Evolutionary conservation across 139 green algal species (phyloP).

Genomic region (Desmodesmus armatus): DNA sequence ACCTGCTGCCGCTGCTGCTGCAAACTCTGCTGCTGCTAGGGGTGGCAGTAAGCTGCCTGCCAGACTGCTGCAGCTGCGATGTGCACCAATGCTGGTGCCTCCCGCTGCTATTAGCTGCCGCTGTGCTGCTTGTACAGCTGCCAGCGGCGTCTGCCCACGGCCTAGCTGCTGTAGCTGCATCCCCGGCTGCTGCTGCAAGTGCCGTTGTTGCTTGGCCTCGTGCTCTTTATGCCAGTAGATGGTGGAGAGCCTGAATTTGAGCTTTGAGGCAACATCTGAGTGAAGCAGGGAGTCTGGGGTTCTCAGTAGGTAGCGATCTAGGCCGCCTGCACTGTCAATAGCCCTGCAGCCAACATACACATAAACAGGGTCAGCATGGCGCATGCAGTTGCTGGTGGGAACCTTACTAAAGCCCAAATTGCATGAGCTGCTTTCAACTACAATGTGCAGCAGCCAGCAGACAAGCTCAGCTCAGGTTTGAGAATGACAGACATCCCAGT

Average conservation of each 20-base stretch:
- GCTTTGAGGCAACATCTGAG: conserved; percentile 61
- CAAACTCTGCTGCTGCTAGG: background rate
- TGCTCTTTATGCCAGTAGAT: conserved; percentile 19
- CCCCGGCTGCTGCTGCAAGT: conserved; percentile 22
- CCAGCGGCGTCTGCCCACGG: background rate
- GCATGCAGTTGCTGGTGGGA: background rate
- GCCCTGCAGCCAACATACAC: conserved; percentile 50
- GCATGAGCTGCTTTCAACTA: background rate
- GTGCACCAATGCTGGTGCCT: background rate
- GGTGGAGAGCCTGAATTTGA: conserved; percentile 41
- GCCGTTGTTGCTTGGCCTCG: conserved; percentile 3
- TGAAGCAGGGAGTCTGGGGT: conserved; percentile 76
- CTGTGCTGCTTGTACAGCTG: no score
- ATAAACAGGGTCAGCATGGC: conserved; percentile 3
- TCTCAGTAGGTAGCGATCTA: conserved; percentile 88
- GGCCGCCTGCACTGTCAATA: conserved; percentile 88
- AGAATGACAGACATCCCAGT: no score
- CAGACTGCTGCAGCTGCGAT: background rate
- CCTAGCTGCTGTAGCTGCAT: conserved; percentile 30
- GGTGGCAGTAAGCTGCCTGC: background rate
- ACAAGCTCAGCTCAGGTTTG: no score
- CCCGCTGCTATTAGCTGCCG: background rate
- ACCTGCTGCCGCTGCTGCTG: conserved; percentile 25
- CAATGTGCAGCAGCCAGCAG: background rate
- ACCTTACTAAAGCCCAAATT: background rate